Evolutionary conservation across 768 basidiomycete species (phyloP).

Genomic region (Dacryopinax primogenitus): DNA sequence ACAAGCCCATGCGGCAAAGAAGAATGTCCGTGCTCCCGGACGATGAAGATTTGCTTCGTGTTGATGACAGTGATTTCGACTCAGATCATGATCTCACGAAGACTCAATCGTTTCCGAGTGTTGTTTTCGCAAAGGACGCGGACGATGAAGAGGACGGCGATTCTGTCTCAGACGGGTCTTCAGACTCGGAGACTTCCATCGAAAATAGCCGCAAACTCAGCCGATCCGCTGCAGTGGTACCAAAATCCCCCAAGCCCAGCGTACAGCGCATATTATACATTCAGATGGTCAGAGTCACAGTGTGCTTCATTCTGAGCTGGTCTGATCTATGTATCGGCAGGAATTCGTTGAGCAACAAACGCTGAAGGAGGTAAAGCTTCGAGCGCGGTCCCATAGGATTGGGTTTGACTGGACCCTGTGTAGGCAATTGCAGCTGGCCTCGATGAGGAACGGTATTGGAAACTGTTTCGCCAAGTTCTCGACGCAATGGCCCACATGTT

Average conservation of each 20-base stretch:
- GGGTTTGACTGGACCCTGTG: conserved; percentile 19
- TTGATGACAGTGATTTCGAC: conserved; percentile 48
- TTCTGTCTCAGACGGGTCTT: conserved; percentile 14
- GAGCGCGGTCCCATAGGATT: neutral
- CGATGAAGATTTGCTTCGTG: conserved; percentile 43
- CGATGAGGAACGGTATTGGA: conserved; percentile 75
- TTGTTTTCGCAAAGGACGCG: conserved; percentile 50
- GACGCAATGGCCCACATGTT: conserved; percentile 87
- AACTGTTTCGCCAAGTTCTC: conserved; percentile 75
- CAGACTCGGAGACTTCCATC: conserved; percentile 15
- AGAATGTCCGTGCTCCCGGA: conserved; percentile 10
- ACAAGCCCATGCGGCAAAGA: neutral
- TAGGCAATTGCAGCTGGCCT: conserved; percentile 66
- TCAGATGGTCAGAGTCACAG: conserved; percentile 55
- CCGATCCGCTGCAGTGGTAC: conserved; percentile 8
- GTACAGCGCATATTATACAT: conserved; percentile 57
- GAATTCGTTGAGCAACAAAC: conserved; percentile 89
- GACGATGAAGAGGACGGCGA: neutral
- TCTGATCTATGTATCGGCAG: conserved; percentile 28
- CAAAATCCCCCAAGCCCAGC: neutral
- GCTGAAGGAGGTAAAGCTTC: conserved; percentile 51
- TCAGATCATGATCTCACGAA: conserved; percentile 27
- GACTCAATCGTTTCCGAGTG: conserved; percentile 66
- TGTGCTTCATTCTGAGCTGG: neutral
- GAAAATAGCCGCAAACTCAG: neutral